Conservation (phyloP, 2,329 filamentous ascomycete species). For the Fusarium pseudocircinatum region DNA sequence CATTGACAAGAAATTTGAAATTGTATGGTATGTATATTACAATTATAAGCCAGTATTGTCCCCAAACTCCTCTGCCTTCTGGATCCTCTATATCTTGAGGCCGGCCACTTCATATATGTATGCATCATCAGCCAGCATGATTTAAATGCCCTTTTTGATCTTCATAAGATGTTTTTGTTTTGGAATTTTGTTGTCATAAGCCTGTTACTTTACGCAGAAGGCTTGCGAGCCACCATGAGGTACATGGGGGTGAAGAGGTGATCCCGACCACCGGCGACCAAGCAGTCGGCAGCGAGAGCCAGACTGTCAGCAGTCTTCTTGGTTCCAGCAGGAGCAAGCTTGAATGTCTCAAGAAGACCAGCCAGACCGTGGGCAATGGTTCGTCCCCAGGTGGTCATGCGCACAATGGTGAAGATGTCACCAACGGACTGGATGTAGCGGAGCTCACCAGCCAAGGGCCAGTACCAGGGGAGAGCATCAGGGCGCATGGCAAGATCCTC, state of each 20-base stretch:
- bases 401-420: slow-evolving; percentile 83
- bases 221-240: slow-evolving; percentile 93
- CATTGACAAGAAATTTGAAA: slow-evolving; percentile 11
- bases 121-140: slow-evolving; percentile 34
- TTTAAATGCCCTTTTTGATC: slow-evolving; percentile 18
- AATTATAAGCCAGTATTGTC: slow-evolving; percentile 43
- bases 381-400: slow-evolving; percentile 89
- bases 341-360: slow-evolving; percentile 77
- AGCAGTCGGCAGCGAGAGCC: slow-evolving; percentile 80
- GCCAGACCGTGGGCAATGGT: slow-evolving; percentile 79
- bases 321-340: slow-evolving; percentile 81
- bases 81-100: slow-evolving; percentile 27
- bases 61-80: slow-evolving; percentile 34
- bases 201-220: slow-evolving; percentile 49
- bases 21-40: slow-evolving; percentile 40
- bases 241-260: slow-evolving; percentile 99
- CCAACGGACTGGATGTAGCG: slow-evolving; percentile 82
- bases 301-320: slow-evolving; percentile 96
- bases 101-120: slow-evolving; percentile 32
- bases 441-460: slow-evolving; percentile 86
- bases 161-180: slow-evolving; percentile 24
- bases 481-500: slow-evolving; percentile 86
- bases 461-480: slow-evolving; percentile 90
- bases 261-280: slow-evolving; percentile 86
- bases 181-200: slow-evolving; percentile 12